phyloP scores from a whole-genome alignment of 305 asterid species.

The Andrographis paniculata region DNA sequence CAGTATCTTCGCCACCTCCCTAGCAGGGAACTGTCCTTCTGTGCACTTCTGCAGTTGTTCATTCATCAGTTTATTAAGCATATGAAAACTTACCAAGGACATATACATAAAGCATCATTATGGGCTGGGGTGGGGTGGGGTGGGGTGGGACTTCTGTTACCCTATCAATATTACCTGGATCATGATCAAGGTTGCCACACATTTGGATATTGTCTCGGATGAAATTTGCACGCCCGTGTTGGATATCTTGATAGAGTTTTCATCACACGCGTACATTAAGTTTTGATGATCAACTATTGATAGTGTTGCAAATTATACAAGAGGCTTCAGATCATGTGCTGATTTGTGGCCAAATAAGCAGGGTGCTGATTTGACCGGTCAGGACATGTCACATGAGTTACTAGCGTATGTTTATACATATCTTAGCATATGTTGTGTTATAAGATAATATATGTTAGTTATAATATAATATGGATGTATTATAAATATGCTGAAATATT shows the following conservation, averaged over 20 bases:
- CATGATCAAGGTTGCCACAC: slow-evolving; percentile 84
- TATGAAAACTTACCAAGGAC: background rate
- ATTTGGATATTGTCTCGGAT: slow-evolving; percentile 63
- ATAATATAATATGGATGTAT: background rate
- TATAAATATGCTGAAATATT: too few species aligned
- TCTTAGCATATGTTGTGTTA: slow-evolving; percentile 4
- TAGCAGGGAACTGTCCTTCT: slow-evolving; percentile 79
- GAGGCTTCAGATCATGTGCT: too few species aligned
- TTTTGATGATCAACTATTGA: too few species aligned
- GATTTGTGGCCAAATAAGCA: too few species aligned
- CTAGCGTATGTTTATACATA: slow-evolving; percentile 9
- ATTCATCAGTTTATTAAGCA: background rate
- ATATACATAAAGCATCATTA: too few species aligned
- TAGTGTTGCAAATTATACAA: too few species aligned
- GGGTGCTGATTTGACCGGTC: too few species aligned
- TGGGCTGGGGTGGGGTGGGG: too few species aligned
- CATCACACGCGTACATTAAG: slow-evolving; percentile 38
- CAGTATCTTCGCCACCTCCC: slow-evolving; percentile 74
- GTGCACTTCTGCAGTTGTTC: slow-evolving; percentile 35
- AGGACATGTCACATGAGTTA: too few species aligned
- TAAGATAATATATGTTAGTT: too few species aligned
- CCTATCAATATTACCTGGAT: slow-evolving; percentile 53
- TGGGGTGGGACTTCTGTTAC: background rate
- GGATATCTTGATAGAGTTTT: slow-evolving; percentile 23
- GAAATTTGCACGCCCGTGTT: slow-evolving; percentile 55